Evolutionary conservation across 2,329 filamentous ascomycete genomes (phyloP).

Genomic region (Penicillium sp.): DNA sequence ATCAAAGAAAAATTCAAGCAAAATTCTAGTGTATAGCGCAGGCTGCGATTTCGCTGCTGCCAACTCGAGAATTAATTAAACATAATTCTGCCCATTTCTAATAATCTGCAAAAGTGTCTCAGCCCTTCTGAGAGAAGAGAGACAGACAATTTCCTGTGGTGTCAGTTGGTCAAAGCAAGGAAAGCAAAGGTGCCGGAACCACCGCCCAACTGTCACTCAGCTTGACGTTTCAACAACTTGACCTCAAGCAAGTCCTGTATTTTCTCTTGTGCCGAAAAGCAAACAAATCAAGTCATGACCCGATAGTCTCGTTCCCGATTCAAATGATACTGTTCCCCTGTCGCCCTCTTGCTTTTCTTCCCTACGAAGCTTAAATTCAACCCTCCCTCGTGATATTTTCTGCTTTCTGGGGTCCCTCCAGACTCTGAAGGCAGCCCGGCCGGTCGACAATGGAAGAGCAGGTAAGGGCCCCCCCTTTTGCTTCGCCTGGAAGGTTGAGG

Average conservation of each 20-base stretch:
- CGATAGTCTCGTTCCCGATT: slow-evolving; percentile 17
- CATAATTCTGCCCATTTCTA: background rate
- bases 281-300: slow-evolving; percentile 17
- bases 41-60: background rate
- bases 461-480: slow-evolving; percentile 34
- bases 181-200: slow-evolving; percentile 11
- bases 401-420: slow-evolving; percentile 21
- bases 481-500: slow-evolving; percentile 7
- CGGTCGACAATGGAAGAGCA: slow-evolving; percentile 52
- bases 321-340: slow-evolving; percentile 31
- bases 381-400: slow-evolving; percentile 15
- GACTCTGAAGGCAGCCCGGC: slow-evolving; percentile 40
- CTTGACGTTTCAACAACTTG: slow-evolving; percentile 4
- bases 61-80: background rate
- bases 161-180: slow-evolving; percentile 9
- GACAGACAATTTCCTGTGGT: background rate
- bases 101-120: background rate
- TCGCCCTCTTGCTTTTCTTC: slow-evolving; percentile 26
- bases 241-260: slow-evolving; percentile 3
- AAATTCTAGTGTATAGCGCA: slow-evolving; percentile 1
- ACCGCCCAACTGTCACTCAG: slow-evolving; percentile 15
- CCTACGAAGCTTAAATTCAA: slow-evolving; percentile 21
- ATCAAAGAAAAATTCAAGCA: slow-evolving; percentile 8
- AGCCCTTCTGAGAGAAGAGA: background rate
- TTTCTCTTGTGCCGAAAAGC: background rate